Percentiles rank a stretch among this genome's conserved stretches.
phyloP scores from a whole-genome alignment of 208 protist species.

The Trypanosoma mega region DNA sequence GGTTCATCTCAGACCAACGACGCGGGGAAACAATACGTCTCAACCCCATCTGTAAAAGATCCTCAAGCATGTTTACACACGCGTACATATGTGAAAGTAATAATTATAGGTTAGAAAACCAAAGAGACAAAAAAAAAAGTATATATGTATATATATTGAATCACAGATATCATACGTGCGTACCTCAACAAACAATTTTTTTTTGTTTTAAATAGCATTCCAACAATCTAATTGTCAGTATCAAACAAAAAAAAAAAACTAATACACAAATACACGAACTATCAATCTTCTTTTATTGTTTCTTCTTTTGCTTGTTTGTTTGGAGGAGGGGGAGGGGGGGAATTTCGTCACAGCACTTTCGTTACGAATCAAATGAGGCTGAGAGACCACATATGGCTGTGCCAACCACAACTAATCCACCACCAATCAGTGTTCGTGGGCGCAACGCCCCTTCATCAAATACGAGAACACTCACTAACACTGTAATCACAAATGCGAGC shows the following conservation, averaged over 20 bases:
- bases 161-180: neutral
- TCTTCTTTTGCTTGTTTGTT: constrained; percentile 1
- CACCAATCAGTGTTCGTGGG: constrained; percentile 42
- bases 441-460: constrained; percentile 58
- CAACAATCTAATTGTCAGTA: neutral
- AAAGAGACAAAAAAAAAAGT: too few relatives aligned
- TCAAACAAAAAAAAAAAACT: neutral
- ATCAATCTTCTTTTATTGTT: neutral
- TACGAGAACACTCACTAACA: constrained; percentile 67
- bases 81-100: too few relatives aligned
- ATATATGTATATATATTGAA: too few relatives aligned
- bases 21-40: constrained; percentile 65
- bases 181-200: too few relatives aligned
- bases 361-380: constrained; percentile 7
- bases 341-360: neutral
- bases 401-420: constrained; percentile 62
- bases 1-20: constrained; percentile 62
- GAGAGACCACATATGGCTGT: constrained; percentile 73
- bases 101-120: too few relatives aligned
- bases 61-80: too few relatives aligned
- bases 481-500: constrained; percentile 81
- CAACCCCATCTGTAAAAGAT: too few relatives aligned
- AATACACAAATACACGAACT: neutral
- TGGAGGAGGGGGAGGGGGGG: neutral
- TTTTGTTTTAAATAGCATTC: too few relatives aligned